Evolutionary conservation across 2,329 filamentous ascomycete species (phyloP).

Genomic region (Xylaria sp.): DNA sequence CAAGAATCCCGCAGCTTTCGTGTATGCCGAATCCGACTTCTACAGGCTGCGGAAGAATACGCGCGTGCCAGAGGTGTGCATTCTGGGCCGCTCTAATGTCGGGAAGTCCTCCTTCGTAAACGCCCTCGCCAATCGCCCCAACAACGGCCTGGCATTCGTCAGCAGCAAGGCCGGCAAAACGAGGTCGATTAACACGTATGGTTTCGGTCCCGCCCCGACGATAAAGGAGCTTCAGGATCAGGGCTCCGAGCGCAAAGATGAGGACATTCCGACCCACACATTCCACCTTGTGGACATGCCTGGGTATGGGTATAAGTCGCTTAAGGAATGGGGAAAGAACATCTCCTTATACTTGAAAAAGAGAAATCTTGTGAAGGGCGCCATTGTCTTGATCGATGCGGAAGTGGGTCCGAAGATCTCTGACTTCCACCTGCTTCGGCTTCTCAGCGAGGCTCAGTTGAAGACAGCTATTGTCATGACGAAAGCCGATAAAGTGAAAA

Average conservation of each 20-base stretch:
- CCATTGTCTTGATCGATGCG: conserved; percentile 63
- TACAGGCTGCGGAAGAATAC: conserved; percentile 62
- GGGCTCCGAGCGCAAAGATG: conserved; percentile 43
- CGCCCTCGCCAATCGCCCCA: conserved; percentile 72
- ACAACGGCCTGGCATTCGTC: conserved; percentile 57
- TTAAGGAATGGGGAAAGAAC: conserved; percentile 62
- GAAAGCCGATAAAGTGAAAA: conserved; percentile 63
- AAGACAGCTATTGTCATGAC: conserved; percentile 64
- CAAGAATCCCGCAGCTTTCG: conserved; percentile 43
- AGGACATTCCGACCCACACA: conserved; percentile 57
- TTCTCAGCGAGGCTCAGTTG: conserved; percentile 58
- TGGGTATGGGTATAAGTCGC: conserved; percentile 60
- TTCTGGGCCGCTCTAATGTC: conserved; percentile 88
- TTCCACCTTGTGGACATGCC: conserved; percentile 64
- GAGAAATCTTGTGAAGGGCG: conserved; percentile 60
- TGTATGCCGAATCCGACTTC: conserved; percentile 50
- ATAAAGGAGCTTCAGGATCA: conserved; percentile 43
- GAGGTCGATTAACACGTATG: conserved; percentile 65
- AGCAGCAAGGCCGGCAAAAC: conserved; percentile 64
- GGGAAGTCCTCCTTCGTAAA: conserved; percentile 92
- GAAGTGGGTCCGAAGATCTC: conserved; percentile 61
- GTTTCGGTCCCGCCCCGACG: conserved; percentile 56
- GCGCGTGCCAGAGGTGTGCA: conserved; percentile 71
- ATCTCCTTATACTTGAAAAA: conserved; percentile 62
- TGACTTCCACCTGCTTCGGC: conserved; percentile 59